Conservation (phyloP, 257 asterid species). For the Solanum virginianum region DNA sequence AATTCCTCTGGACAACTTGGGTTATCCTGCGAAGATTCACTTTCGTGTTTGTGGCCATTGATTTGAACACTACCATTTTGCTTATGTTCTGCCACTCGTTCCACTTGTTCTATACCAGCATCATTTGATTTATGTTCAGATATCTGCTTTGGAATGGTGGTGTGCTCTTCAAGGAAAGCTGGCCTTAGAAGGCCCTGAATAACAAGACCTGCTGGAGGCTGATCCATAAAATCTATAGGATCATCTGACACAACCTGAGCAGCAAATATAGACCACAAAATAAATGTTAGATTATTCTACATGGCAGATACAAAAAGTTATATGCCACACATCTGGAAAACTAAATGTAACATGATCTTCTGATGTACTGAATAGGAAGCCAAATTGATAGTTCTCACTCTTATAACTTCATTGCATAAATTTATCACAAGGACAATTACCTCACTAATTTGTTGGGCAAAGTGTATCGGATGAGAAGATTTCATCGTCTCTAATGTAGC, state of each 20-base stretch:
- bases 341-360: not conserved
- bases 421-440: slow-evolving; percentile 16
- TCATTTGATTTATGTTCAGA: slow-evolving; percentile 33
- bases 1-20: slow-evolving; percentile 42
- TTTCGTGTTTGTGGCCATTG: slow-evolving; percentile 52
- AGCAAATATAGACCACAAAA: slow-evolving; percentile 3
- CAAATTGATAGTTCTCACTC: not conserved
- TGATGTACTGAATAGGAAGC: not conserved
- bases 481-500: slow-evolving; percentile 91
- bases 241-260: slow-evolving; percentile 64
- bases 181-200: slow-evolving; percentile 86
- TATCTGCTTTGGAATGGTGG: slow-evolving; percentile 57
- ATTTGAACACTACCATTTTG: slow-evolving; percentile 33
- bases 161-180: slow-evolving; percentile 79
- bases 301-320: not conserved
- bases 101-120: slow-evolving; percentile 15
- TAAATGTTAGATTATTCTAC: not conserved
- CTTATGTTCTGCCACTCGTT: slow-evolving; percentile 20
- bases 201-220: slow-evolving; percentile 84
- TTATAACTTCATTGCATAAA: not conserved
- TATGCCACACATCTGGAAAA: not conserved
- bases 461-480: slow-evolving; percentile 88
- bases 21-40: slow-evolving; percentile 35
- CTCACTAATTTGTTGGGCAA: slow-evolving; percentile 74
- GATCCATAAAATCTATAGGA: slow-evolving; percentile 91